These are phyloP conservation scores for Geranomyces variabilis DNA, from an alignment of 192 early-diverging fungal genomes.

Conservation along the genomic window DNA sequence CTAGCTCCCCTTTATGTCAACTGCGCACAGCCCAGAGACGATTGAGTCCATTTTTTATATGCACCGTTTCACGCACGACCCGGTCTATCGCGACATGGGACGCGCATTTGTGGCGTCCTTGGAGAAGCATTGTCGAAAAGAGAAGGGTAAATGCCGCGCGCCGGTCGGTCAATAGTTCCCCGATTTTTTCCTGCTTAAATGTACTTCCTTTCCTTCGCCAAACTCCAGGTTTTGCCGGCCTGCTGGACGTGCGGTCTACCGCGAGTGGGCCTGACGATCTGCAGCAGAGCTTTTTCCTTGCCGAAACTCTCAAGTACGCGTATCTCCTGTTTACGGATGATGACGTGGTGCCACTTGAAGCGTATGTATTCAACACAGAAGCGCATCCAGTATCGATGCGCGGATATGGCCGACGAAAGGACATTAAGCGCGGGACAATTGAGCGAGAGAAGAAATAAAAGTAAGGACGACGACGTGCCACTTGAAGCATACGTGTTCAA, in stretches of 20 bases:
- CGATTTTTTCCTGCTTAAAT: too few species aligned
- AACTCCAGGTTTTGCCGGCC: background rate
- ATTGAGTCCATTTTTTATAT: slow-evolving; percentile 60
- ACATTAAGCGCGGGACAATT: slow-evolving; percentile 5
- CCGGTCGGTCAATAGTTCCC: too few species aligned
- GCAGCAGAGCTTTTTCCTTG: slow-evolving; percentile 76
- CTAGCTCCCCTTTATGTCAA: too few species aligned
- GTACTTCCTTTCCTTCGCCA: too few species aligned
- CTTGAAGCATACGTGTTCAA: slow-evolving; percentile 89
- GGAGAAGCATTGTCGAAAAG: slow-evolving; percentile 7
- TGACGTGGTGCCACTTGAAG: slow-evolving; percentile 67
- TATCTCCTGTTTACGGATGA: slow-evolving; percentile 83
- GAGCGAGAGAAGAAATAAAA: background rate
- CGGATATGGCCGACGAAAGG: slow-evolving; percentile 40
- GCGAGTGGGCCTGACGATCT: slow-evolving; percentile 17
- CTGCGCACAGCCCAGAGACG: slow-evolving; percentile 44
- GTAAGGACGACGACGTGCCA: slow-evolving; percentile 57
- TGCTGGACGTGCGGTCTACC: slow-evolving; percentile 17
- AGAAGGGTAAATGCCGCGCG: background rate
- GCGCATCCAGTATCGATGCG: slow-evolving; percentile 77
- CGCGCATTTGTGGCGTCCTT: slow-evolving; percentile 37
- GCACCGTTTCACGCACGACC: slow-evolving; percentile 56
- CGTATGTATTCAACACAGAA: slow-evolving; percentile 94
- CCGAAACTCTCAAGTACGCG: slow-evolving; percentile 95
- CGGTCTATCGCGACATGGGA: slow-evolving; percentile 52